phyloP scores from a whole-genome alignment of 495 filamentous ascomycete genomes.

The Lasiosphaeris hirsuta region DNA sequence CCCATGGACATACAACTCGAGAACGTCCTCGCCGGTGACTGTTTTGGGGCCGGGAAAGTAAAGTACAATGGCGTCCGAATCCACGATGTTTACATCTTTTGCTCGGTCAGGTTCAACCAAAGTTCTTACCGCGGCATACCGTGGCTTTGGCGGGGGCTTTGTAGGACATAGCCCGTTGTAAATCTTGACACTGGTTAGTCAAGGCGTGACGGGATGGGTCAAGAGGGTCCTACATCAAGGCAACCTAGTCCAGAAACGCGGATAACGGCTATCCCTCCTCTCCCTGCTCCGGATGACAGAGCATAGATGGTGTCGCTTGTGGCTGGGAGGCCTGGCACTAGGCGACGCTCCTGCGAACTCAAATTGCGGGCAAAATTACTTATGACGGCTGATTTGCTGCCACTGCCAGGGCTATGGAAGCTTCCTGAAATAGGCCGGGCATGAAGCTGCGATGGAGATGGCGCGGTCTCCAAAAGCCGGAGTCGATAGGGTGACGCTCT shows the following conservation, averaged over 20 bases:
- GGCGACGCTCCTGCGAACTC: neutral
- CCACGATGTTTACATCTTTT: slow-evolving; percentile 54
- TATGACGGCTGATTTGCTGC: neutral
- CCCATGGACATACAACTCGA: slow-evolving; percentile 94
- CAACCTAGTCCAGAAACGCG: slow-evolving; percentile 80
- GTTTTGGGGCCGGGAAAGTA: slow-evolving; percentile 82
- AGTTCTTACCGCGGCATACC: slow-evolving; percentile 72
- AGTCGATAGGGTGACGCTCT: slow-evolving; percentile 10
- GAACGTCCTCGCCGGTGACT: slow-evolving; percentile 85
- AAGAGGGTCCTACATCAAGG: slow-evolving; percentile 48
- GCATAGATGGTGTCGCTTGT: slow-evolving; percentile 77
- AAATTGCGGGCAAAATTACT: no score
- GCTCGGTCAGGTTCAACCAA: slow-evolving; percentile 59
- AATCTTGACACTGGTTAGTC: slow-evolving; percentile 50
- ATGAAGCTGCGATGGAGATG: neutral
- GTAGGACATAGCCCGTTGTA: slow-evolving; percentile 73
- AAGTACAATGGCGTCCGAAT: slow-evolving; percentile 79
- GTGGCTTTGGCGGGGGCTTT: slow-evolving; percentile 61
- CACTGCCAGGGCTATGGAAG: slow-evolving; percentile 11
- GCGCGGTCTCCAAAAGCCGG: neutral
- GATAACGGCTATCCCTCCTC: slow-evolving; percentile 88
- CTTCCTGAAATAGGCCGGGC: neutral
- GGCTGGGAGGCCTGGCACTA: neutral
- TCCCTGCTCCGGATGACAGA: slow-evolving; percentile 80
- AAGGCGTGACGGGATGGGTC: neutral